Evolutionary conservation across 2,329 filamentous ascomycete genomes (phyloP), one percentile per base, ranked within the genome.

Genomic region (Diaporthe capsici): DNA sequence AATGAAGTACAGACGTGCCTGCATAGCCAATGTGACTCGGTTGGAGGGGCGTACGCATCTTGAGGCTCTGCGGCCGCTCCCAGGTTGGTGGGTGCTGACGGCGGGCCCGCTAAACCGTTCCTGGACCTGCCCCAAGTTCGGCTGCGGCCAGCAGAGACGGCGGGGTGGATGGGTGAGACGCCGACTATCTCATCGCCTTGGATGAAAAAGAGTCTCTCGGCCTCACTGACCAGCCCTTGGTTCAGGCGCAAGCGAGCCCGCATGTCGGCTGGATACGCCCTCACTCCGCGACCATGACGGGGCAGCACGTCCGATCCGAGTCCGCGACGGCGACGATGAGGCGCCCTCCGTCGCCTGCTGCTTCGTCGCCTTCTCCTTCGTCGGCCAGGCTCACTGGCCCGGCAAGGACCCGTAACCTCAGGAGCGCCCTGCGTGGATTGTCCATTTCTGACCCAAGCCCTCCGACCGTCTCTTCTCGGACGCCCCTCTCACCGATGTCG

Each of bases 61-160:
- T 51, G 65, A 68, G 65, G 65, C 65, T 53, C 65, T 55, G 65
- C 61, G 42, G 42, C 42, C 60, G 4, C 9, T 20, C 5, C 31
- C n/a, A 28, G 25, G 28, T 37, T 67, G 61, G 6, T 67, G 61
- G 61, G 63, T 39, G 47, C 49, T 58, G 55, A 34, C 53, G 47
- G 39, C 20, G 12, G 49, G 49, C 10, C 65, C 49, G 65, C 65
- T 70, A 70, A 70, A 70, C 65, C 65, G n/a, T 55, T 70, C 49
- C 65, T 39, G 65, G 65, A 70, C 25, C 60, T n/a, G n/a, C 61
- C 61, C 61, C 42, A 53, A 53, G 49, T 42, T 28, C 13, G 47
- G 22, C 28, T 39, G 42, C 61, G 8, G 39, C 3, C 47, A 25
- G 28, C 31, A 28, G 31, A 12, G 28, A 13, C n/a, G 34, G 51